Evolutionary conservation across 164 flowering plant species (phyloP).

Genomic region (Vitis labrusca): DNA sequence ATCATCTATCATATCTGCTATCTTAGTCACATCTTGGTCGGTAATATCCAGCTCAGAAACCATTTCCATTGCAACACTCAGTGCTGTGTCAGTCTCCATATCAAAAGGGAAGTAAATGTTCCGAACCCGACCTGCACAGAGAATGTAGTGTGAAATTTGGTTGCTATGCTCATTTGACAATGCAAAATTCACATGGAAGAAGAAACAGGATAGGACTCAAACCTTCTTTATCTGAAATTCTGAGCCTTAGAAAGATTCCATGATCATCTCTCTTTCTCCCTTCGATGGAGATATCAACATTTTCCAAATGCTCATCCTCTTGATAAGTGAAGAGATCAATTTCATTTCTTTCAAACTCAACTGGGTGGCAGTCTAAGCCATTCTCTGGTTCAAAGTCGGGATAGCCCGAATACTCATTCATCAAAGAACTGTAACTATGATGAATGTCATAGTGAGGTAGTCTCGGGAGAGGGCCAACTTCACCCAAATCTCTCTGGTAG

Average conservation of each 20-base stretch:
- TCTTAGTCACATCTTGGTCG: constrained; percentile 81
- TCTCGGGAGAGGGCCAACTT: constrained; percentile 31
- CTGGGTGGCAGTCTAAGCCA: constrained; percentile 35
- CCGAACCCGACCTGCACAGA: constrained; percentile 64
- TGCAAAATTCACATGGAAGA: neutral
- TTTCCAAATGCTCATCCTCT: constrained; percentile 56
- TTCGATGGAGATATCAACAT: constrained; percentile 66
- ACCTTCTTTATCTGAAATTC: constrained; percentile 91
- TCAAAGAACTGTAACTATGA: constrained; percentile 23
- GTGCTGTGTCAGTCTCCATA: constrained; percentile 73
- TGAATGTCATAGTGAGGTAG: constrained; percentile 35
- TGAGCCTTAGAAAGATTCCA: constrained; percentile 74
- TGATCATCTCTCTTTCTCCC: constrained; percentile 71
- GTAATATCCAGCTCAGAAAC: constrained; percentile 78
- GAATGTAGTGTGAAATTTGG: neutral
- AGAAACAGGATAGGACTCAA: neutral
- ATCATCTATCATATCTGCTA: constrained; percentile 88
- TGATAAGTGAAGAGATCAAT: constrained; percentile 57
- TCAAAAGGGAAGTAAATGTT: constrained; percentile 94
- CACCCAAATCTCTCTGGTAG: constrained; percentile 32
- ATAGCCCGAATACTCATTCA: constrained; percentile 36
- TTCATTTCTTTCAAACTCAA: constrained; percentile 41
- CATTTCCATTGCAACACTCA: constrained; percentile 90
- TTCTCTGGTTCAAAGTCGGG: constrained; percentile 35
- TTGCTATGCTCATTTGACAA: neutral